These are phyloP conservation scores for Naganishia vaughanmartiniae DNA, from an alignment of 768 basidiomycete species.

Conservation along the genomic window DNA sequence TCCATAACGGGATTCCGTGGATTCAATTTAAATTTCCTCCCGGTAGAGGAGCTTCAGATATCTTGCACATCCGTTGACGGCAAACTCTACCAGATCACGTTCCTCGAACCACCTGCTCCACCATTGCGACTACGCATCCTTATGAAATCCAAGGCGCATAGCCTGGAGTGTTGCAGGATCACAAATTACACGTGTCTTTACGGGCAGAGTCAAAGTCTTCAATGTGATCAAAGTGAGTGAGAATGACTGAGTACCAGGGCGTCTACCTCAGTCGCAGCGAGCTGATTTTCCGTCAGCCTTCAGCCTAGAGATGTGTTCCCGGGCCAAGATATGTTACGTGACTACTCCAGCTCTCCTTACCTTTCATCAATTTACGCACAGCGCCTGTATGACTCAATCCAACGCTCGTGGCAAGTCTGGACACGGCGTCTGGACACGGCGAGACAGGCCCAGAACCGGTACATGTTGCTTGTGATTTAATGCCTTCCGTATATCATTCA, in stretches of 20 bases:
- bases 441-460: no score
- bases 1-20: conserved; percentile 1
- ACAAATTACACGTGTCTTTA: conserved; percentile 27
- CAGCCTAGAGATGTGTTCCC: conserved; percentile 28
- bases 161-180: conserved; percentile 35
- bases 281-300: conserved; percentile 26
- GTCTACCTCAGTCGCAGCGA: conserved; percentile 31
- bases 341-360: no score
- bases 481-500: neutral
- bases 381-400: no score
- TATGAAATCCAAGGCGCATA: conserved; percentile 33
- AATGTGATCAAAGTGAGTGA: conserved; percentile 40
- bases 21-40: neutral
- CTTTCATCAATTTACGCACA: no score
- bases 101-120: conserved; percentile 35
- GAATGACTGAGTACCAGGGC: conserved; percentile 36
- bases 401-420: no score
- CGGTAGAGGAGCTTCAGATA: conserved; percentile 22
- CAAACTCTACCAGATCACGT: conserved; percentile 32
- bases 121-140: conserved; percentile 34
- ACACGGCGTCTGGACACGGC: no score
- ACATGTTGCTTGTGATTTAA: neutral
- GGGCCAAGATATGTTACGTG: no score
- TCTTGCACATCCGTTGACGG: conserved; percentile 18
- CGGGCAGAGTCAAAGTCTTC: conserved; percentile 37